Evolutionary conservation across 2,329 filamentous ascomycete genomes (phyloP), one percentile per base, ranked within the genome.

Genomic region (Apiospora marii): DNA sequence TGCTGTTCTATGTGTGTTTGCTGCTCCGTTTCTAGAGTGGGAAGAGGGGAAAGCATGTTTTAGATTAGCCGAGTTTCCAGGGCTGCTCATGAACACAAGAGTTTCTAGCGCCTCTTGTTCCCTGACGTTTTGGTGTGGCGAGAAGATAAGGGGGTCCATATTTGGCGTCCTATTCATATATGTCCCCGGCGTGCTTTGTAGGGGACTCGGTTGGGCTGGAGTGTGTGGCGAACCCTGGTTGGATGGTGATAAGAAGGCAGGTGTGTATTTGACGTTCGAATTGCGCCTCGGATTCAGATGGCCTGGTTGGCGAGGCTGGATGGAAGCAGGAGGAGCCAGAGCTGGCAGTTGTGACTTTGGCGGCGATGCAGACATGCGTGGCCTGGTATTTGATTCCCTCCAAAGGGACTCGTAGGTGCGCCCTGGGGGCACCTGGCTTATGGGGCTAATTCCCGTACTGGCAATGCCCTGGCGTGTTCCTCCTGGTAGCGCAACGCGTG

Each of bases 21-120:
- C 78, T 72, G 71, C 75, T 64, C 51, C 76, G 74, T 75, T 75
- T 48, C 78, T 74, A 16, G 67, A 30, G 72, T 84, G 79, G 2
- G 83, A 82, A 16, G 81, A 76, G 3, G 88, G 85, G 72, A 90
- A 90, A 13, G 82, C 79, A 73, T 89, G 88, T 74, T 89, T 89
- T 76, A 92, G 82, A 73, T 90, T 91, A 58, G 88, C 86, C 64
- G 92, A 92, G 80, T 94, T 93, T 22, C 92, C 92, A 0, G 93
- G 93, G 74, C 92, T 94, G 78, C 93, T 94, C 90, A 96, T 93
- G 78, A 95, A 95, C 37, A 96, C 85, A 34, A 96, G 83, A 0
- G 93, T 92, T 79, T 95, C 93, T 67, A 96, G 91, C 7, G 94
- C 94, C 77, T 96, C 94, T 78, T 95, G 93, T 79, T 96, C 94